Evolutionary conservation across 2,329 filamentous ascomycete genomes (phyloP).

Genomic region (Microthyrium microscopicum): DNA sequence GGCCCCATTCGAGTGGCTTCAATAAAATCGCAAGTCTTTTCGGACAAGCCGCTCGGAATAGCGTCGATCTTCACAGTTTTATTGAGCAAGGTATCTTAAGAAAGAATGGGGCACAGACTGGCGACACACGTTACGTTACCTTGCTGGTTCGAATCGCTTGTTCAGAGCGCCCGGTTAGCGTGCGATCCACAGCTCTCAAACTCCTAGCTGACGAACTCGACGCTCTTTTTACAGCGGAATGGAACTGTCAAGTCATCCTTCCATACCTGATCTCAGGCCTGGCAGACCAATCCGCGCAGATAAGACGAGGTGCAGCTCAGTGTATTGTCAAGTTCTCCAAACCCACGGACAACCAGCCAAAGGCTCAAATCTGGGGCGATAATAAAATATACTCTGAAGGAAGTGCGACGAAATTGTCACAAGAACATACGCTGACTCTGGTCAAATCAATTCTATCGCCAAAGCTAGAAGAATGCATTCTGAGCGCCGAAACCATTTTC

Average conservation of each 20-base stretch:
- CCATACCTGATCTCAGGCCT: conserved; percentile 67
- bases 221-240: no score
- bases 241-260: conserved; percentile 64
- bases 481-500: conserved; percentile 57
- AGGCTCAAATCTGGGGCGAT: no score
- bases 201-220: conserved; percentile 13
- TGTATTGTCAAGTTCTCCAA: no score
- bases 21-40: no score
- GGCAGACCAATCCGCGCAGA: conserved; percentile 55
- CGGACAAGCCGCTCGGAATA: no score
- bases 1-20: no score
- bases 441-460: conserved; percentile 53
- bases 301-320: conserved; percentile 59
- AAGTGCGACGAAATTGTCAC: no score
- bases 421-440: conserved; percentile 42
- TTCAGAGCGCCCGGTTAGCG: conserved; percentile 50
- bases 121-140: conserved; percentile 52
- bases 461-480: conserved; percentile 66
- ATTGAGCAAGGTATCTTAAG: no score
- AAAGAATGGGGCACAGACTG: conserved; percentile 36
- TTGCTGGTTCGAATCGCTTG: conserved; percentile 66
- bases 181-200: conserved; percentile 52
- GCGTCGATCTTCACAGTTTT: no score
- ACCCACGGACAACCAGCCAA: no score
- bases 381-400: no score